Percentiles rank a stretch among this genome's conserved stretches.
Conservation (phyloP, 2,329 filamentous ascomycete species). For the Colletotrichum sp. region DNA sequence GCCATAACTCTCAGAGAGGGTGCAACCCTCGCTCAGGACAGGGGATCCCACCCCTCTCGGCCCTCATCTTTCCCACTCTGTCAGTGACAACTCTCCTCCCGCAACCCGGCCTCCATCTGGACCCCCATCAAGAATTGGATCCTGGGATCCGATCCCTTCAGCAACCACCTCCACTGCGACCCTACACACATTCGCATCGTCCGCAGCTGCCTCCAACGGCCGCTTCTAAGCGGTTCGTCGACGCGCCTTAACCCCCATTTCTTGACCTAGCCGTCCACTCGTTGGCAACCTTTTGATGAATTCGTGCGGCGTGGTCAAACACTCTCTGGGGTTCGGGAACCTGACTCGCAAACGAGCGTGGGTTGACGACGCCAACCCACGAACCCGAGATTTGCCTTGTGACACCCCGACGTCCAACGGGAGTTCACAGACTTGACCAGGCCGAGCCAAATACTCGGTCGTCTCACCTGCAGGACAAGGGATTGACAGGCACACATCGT, state of each 20-base stretch:
- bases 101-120: constrained; percentile 2
- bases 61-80: neutral
- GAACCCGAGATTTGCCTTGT: neutral
- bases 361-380: neutral
- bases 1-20: neutral
- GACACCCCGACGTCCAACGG: constrained; percentile 3
- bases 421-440: neutral
- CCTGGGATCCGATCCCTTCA: constrained; percentile 18
- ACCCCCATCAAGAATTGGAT: constrained; percentile 1
- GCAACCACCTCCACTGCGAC: constrained; percentile 13
- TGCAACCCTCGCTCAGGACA: constrained; percentile 1
- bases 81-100: neutral
- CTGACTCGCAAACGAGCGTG: constrained; percentile 12
- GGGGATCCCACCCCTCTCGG: neutral
- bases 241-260: neutral
- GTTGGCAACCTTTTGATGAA: neutral
- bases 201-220: neutral
- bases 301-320: neutral
- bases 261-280: neutral
- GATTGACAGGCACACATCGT: constrained; percentile 16
- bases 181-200: neutral
- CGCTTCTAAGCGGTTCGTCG: neutral
- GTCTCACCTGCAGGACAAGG: constrained; percentile 8
- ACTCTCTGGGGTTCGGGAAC: neutral
- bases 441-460: constrained; percentile 14